These are phyloP conservation scores for Cutaneotrichosporon cavernicola DNA, from an alignment of 1,284 basidiomycete species.

Conservation along the genomic window DNA sequence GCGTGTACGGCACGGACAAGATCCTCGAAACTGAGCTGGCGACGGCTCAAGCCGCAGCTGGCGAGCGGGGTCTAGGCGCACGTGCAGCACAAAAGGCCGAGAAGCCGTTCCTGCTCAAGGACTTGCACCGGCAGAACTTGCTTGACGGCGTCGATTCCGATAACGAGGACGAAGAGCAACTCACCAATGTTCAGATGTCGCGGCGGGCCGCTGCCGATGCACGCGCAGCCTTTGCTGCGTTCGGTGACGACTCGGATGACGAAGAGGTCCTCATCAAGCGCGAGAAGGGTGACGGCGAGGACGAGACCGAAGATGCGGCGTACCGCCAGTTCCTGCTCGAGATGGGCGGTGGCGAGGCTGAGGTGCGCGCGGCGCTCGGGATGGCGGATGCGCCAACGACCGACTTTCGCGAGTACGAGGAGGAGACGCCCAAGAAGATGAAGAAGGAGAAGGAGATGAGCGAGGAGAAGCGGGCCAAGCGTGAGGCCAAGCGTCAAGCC, in stretches of 20 bases:
- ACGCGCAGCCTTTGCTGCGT: slow-evolving; percentile 63
- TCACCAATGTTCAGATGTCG: slow-evolving; percentile 80
- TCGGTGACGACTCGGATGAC: slow-evolving; percentile 54
- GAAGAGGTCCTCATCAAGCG: slow-evolving; percentile 59
- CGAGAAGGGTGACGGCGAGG: slow-evolving; percentile 64
- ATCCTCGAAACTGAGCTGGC: slow-evolving; percentile 70
- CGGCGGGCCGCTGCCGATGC: slow-evolving; percentile 73
- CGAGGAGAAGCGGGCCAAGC: slow-evolving; percentile 57
- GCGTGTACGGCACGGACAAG: slow-evolving; percentile 64
- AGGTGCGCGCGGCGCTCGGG: slow-evolving; percentile 61
- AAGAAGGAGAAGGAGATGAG: slow-evolving; percentile 54
- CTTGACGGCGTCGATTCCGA: slow-evolving; percentile 38
- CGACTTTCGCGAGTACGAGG: slow-evolving; percentile 50
- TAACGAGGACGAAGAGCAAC: slow-evolving; percentile 42
- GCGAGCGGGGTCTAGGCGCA: slow-evolving; percentile 29
- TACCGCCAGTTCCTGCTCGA: slow-evolving; percentile 76
- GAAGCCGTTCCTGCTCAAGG: slow-evolving; percentile 54
- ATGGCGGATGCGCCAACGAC: slow-evolving; percentile 37
- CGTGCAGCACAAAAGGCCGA: slow-evolving; percentile 17
- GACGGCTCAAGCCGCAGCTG: slow-evolving; percentile 39
- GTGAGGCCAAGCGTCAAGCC: slow-evolving; percentile 49
- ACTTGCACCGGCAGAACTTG: slow-evolving; percentile 55
- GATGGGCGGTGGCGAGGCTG: slow-evolving; percentile 69
- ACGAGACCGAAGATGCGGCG: slow-evolving; percentile 72
- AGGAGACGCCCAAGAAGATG: slow-evolving; percentile 58